These are phyloP conservation scores for Trichoderma gamsii DNA, from an alignment of 495 filamentous ascomycete species.

Conservation along the genomic window DNA sequence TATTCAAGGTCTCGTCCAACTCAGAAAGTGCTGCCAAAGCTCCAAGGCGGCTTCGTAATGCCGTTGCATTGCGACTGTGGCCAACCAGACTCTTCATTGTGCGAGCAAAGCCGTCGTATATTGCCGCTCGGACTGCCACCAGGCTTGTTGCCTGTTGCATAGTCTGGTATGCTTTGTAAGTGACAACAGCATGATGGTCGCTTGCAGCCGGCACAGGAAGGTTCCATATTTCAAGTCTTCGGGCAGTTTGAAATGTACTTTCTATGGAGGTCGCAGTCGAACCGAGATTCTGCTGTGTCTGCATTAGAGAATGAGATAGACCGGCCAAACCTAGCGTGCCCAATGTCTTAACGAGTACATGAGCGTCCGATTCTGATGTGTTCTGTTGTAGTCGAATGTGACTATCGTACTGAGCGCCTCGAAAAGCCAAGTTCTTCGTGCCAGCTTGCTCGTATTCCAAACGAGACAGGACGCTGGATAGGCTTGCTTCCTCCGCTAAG, in stretches of 20 bases:
- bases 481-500: constrained; percentile 68
- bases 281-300: constrained; percentile 52
- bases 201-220: constrained; percentile 62
- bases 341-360: constrained; percentile 55
- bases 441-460: constrained; percentile 91
- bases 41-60: constrained; percentile 58
- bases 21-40: constrained; percentile 75
- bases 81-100: constrained; percentile 54
- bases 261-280: constrained; percentile 53
- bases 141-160: constrained; percentile 61
- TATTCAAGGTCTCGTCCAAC: constrained; percentile 66
- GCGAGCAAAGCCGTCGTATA: constrained; percentile 59
- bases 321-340: constrained; percentile 63
- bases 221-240: constrained; percentile 89
- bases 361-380: constrained; percentile 36
- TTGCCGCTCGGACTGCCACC: constrained; percentile 39
- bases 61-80: constrained; percentile 50
- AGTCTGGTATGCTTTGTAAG: constrained; percentile 75
- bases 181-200: constrained; percentile 55
- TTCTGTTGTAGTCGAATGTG: constrained; percentile 53
- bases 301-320: constrained; percentile 64
- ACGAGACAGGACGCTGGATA: constrained; percentile 69
- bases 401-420: constrained; percentile 86
- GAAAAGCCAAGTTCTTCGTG: constrained; percentile 80
- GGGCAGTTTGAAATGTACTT: constrained; percentile 72